Conservation (phyloP, 192 early-diverging fungal genomes). For the Lobosporangium transversale region DNA sequence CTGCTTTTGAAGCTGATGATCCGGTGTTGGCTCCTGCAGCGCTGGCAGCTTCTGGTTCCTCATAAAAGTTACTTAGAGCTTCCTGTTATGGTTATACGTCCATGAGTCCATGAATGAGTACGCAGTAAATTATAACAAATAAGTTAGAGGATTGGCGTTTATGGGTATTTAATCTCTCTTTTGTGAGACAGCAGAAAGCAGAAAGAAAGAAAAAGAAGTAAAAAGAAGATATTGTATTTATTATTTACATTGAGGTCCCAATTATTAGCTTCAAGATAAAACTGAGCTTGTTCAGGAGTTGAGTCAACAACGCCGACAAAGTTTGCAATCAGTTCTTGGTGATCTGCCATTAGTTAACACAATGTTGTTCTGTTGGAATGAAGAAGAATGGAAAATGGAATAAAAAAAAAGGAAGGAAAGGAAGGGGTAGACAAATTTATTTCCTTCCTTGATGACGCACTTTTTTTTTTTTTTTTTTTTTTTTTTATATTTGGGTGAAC, state of each 20-base stretch:
- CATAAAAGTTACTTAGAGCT: slow-evolving; percentile 76
- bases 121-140: too few relatives aligned
- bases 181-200: not conserved
- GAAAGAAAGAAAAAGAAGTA: not conserved
- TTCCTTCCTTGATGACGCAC: slow-evolving; percentile 18
- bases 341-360: slow-evolving; percentile 46
- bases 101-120: too few relatives aligned
- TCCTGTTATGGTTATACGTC: slow-evolving; percentile 44
- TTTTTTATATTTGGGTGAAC: too few relatives aligned
- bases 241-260: slow-evolving; percentile 85
- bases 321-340: slow-evolving; percentile 65
- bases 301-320: slow-evolving; percentile 67
- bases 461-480: too few relatives aligned
- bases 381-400: not conserved
- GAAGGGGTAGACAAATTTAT: not conserved
- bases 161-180: too few relatives aligned
- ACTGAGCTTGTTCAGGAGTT: slow-evolving; percentile 68
- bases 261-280: slow-evolving; percentile 79
- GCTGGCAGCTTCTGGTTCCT: slow-evolving; percentile 50
- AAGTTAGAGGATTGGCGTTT: too few relatives aligned
- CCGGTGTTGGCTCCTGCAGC: not conserved
- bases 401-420: not conserved
- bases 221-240: too few relatives aligned
- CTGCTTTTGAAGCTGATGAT: slow-evolving; percentile 27
- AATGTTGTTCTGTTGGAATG: not conserved